These are phyloP conservation scores for Trichosanthes truncata DNA, from an alignment of 306 rosid genomes.

Conservation along the genomic window DNA sequence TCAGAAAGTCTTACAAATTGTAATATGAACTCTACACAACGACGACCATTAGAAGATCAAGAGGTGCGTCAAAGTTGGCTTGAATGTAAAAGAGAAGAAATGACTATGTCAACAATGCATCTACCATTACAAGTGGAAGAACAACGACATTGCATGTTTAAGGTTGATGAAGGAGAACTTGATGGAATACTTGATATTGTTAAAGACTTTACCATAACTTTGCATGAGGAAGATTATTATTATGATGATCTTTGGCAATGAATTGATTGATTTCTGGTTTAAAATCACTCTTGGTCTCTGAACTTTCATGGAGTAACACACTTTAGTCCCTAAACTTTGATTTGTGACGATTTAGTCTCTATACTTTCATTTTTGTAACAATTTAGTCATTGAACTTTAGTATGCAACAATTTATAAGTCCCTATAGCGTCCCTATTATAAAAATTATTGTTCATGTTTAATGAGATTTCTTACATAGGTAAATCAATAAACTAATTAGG, in stretches of 20 bases:
- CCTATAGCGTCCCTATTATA: no score
- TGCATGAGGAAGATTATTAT: constrained; percentile 11
- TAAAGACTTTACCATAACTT: background rate
- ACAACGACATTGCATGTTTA: background rate
- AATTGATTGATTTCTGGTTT: background rate
- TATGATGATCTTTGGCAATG: constrained; percentile 1
- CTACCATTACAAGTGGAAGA: background rate
- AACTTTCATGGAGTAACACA: no score
- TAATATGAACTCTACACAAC: background rate
- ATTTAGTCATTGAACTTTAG: no score
- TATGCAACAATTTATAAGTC: no score
- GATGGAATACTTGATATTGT: constrained; percentile 1
- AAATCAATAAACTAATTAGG: no score
- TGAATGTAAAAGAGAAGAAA: background rate
- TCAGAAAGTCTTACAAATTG: background rate
- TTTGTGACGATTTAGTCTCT: no score
- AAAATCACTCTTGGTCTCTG: no score
- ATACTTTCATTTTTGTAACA: no score
- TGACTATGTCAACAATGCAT: background rate
- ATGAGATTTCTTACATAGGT: no score
- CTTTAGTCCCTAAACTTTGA: no score
- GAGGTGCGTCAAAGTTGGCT: background rate
- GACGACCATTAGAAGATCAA: background rate
- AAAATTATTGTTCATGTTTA: no score
- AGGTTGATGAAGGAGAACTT: background rate